Evolutionary conservation across 306 rosid species (phyloP).

Genomic region (Cicer pinnatifidum): DNA sequence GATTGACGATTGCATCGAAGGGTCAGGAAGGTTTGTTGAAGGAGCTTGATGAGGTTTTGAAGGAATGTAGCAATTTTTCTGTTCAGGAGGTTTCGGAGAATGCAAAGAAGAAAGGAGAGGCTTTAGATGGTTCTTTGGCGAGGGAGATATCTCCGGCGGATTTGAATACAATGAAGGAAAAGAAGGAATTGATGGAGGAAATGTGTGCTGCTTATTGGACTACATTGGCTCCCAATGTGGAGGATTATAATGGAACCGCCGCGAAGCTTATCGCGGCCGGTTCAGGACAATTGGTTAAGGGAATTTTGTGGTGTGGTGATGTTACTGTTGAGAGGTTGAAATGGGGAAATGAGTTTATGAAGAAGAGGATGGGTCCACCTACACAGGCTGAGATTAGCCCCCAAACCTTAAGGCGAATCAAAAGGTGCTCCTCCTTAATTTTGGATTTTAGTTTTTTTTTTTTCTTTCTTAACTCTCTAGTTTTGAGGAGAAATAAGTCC

Average conservation of each 20-base stretch:
- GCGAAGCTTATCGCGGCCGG: conserved; percentile 78
- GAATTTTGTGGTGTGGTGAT: conserved; percentile 97
- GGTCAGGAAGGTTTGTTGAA: conserved; percentile 70
- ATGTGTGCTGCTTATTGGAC: conserved; percentile 86
- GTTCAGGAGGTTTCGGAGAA: conserved; percentile 69
- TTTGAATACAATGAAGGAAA: conserved; percentile 58
- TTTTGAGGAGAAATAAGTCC: too few species aligned
- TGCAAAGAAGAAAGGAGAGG: conserved; percentile 68
- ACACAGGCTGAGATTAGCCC: conserved; percentile 63
- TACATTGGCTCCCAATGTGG: conserved; percentile 96
- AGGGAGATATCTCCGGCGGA: conserved; percentile 67
- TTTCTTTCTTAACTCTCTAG: too few species aligned
- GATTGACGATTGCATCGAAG: conserved; percentile 83
- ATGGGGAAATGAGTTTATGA: conserved; percentile 83
- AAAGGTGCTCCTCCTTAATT: conserved; percentile 52
- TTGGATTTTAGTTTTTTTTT: too few species aligned
- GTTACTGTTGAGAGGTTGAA: conserved; percentile 86
- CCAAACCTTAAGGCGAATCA: conserved; percentile 70
- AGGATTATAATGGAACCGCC: conserved; percentile 71
- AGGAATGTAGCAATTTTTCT: conserved; percentile 62
- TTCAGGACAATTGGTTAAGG: conserved; percentile 75
- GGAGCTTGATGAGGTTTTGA: conserved; percentile 67
- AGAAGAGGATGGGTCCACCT: conserved; percentile 59
- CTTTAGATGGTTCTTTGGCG: conserved; percentile 67
- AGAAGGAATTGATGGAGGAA: conserved; percentile 72